phyloP scores from a whole-genome alignment of 192 early-diverging fungal genomes.

The Podila horticola region DNA sequence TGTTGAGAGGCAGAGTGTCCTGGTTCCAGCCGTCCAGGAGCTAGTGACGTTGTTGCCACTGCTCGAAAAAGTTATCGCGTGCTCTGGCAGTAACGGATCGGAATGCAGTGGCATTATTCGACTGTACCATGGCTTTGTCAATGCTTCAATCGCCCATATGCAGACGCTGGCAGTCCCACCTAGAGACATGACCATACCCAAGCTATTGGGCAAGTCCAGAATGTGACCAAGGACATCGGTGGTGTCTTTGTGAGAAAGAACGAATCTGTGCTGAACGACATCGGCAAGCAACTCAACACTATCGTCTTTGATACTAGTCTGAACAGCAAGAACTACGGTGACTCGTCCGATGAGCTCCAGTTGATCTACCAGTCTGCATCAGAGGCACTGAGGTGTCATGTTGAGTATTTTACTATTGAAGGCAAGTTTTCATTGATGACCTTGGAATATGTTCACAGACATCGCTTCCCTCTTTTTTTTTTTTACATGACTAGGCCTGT shows the following conservation, averaged over 20 bases:
- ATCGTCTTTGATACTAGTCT: not conserved
- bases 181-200: not conserved
- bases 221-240: not conserved
- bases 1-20: not conserved
- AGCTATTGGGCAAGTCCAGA: not conserved
- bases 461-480: not conserved
- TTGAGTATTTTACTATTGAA: not conserved
- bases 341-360: not conserved
- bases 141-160: not conserved
- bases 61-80: not conserved
- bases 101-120: not conserved
- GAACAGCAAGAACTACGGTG: not conserved
- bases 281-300: not conserved
- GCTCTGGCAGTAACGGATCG: not conserved
- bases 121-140: not conserved
- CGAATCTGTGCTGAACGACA: not conserved
- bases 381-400: not conserved
- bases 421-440: not conserved
- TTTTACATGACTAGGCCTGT: constrained; percentile 2
- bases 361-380: not conserved
- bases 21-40: not conserved
- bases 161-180: not conserved
- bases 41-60: not conserved
- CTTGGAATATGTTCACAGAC: not conserved
- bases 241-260: not conserved